These are phyloP conservation scores for Nannizzia gypsea DNA, from an alignment of 2,329 filamentous ascomycete species.

Conservation along the genomic window DNA sequence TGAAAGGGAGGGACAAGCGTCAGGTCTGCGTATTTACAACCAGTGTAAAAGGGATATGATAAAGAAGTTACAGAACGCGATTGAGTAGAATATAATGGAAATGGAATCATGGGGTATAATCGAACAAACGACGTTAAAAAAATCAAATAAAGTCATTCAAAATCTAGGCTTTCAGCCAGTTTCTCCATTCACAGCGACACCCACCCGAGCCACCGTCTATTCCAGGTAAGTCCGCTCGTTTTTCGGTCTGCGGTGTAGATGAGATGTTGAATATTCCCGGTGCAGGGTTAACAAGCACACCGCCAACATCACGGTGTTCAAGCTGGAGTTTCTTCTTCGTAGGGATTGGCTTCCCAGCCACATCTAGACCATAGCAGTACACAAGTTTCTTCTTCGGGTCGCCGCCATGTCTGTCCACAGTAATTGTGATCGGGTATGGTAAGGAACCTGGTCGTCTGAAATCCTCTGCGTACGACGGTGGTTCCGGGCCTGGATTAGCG, in stretches of 20 bases:
- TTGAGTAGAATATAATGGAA: neutral
- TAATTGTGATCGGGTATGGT: conserved; percentile 50
- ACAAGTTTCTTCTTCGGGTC: conserved; percentile 42
- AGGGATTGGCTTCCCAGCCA: conserved; percentile 30
- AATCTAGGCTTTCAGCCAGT: conserved; percentile 25
- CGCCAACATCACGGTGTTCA: conserved; percentile 43
- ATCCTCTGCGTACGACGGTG: conserved; percentile 30
- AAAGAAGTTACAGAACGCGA: neutral
- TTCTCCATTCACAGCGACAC: conserved; percentile 49
- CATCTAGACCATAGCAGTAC: conserved; percentile 49
- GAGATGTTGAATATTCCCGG: conserved; percentile 31
- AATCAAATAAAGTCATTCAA: neutral
- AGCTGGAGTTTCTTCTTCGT: conserved; percentile 37
- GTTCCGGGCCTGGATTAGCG: conserved; percentile 13
- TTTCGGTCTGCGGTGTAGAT: conserved; percentile 3
- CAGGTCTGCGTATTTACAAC: neutral
- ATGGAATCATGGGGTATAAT: neutral
- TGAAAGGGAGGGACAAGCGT: neutral
- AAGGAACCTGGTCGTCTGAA: conserved; percentile 46
- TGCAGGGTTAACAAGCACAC: conserved; percentile 41
- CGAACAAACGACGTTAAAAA: neutral
- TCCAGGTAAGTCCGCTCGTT: conserved; percentile 17
- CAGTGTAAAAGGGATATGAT: neutral
- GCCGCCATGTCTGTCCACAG: conserved; percentile 50
- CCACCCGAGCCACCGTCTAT: conserved; percentile 50